Conservation (phyloP, 176 grass and related monocot species). For the Panicum miliaceum region DNA sequence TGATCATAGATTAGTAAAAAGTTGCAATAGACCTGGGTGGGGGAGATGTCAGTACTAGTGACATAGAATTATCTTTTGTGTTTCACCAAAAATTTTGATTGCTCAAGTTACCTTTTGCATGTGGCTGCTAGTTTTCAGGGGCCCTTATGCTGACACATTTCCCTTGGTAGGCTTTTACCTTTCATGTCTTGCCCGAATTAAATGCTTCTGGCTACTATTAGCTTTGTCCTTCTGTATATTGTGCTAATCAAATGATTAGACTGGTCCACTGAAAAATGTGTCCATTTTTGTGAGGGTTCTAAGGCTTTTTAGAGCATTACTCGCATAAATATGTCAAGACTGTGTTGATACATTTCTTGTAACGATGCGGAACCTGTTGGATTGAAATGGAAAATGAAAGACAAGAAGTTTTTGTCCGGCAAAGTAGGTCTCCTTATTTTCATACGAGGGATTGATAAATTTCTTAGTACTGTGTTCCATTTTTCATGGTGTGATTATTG, state of each 20-base stretch:
- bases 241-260: constrained; percentile 11
- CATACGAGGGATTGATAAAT: not conserved
- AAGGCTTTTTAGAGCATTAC: not conserved
- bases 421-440: constrained; percentile 2
- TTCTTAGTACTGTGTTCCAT: not conserved
- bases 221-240: not conserved
- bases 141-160: not conserved
- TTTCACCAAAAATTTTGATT: not conserved
- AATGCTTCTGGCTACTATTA: not conserved
- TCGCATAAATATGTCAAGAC: not conserved
- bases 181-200: not conserved
- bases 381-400: constrained; percentile 8
- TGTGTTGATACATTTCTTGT: not conserved
- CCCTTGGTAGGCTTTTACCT: not conserved
- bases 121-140: constrained; percentile 10
- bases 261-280: not conserved
- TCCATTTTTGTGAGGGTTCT: not conserved
- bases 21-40: not conserved
- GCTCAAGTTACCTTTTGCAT: not conserved
- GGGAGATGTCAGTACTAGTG: not conserved
- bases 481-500: not conserved
- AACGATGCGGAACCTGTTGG: not conserved
- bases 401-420: not conserved
- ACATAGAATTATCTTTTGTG: not conserved
- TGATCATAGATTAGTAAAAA: not conserved